These are phyloP conservation scores for Blastomyces gilchristii DNA, from an alignment of 2,329 filamentous ascomycete species.

Conservation along the genomic window DNA sequence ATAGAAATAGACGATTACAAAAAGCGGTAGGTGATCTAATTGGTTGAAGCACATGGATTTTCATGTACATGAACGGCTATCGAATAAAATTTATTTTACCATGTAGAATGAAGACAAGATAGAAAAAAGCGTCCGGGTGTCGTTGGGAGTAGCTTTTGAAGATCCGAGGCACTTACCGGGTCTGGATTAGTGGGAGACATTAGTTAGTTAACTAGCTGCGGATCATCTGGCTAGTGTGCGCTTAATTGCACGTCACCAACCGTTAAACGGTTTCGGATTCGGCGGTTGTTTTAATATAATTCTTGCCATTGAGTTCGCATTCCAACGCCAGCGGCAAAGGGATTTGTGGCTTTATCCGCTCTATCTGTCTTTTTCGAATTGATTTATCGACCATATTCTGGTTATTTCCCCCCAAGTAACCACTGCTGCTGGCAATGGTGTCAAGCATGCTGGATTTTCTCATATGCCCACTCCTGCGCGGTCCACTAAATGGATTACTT, in stretches of 20 bases:
- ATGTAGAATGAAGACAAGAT: background rate
- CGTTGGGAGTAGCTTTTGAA: background rate
- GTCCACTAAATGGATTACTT: too few relatives aligned
- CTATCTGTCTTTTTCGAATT: background rate
- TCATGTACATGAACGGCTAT: background rate
- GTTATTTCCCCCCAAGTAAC: background rate
- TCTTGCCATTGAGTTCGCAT: background rate
- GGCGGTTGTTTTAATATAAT: too few relatives aligned
- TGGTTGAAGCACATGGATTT: background rate
- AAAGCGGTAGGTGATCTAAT: background rate
- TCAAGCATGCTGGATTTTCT: too few relatives aligned
- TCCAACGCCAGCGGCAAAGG: background rate
- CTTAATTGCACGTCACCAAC: background rate
- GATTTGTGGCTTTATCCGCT: background rate
- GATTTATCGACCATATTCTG: background rate
- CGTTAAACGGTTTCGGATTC: background rate
- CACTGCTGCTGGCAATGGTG: too few relatives aligned
- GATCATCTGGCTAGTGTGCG: background rate
- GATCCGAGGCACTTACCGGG: background rate
- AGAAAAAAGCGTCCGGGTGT: too few relatives aligned
- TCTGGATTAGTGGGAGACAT: background rate
- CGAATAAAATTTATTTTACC: too few relatives aligned
- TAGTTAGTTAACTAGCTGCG: background rate
- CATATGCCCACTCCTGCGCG: too few relatives aligned
- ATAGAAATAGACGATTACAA: background rate